These are phyloP conservation scores for Allium sativum DNA, from an alignment of 106 monocot genomes.

Conservation along the genomic window DNA sequence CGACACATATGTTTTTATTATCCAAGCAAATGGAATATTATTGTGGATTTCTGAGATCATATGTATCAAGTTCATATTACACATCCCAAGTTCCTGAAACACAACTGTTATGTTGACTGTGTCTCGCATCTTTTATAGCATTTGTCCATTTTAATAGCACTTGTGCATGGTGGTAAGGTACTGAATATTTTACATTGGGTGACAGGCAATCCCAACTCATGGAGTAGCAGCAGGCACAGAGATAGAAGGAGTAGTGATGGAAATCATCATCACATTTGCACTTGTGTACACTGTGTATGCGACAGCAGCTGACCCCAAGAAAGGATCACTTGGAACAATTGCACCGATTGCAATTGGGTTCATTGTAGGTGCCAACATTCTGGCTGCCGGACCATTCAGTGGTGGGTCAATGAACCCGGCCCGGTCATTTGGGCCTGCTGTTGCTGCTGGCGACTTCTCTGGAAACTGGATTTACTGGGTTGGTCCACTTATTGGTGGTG, in stretches of 20 bases:
- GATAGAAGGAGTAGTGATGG: constrained; percentile 45
- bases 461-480: constrained; percentile 71
- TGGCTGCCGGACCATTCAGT: constrained; percentile 66
- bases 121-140: too few species aligned
- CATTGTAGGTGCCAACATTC: constrained; percentile 78
- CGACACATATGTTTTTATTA: too few species aligned
- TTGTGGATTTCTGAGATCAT: too few species aligned
- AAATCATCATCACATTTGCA: constrained; percentile 60
- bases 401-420: constrained; percentile 79
- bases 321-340: constrained; percentile 61
- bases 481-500: constrained; percentile 66
- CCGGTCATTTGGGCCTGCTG: constrained; percentile 66
- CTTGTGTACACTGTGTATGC: constrained; percentile 75
- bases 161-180: too few species aligned
- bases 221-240: constrained; percentile 32
- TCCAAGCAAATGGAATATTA: too few species aligned
- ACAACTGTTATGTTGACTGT: too few species aligned
- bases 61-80: too few species aligned
- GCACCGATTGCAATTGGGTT: constrained; percentile 81
- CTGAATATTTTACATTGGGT: too few species aligned
- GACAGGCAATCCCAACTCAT: constrained; percentile 43
- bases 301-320: constrained; percentile 62
- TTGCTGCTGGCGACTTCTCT: constrained; percentile 50
- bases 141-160: too few species aligned
- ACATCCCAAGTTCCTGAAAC: too few species aligned